A percentile compares a stretch with the other conserved stretches of the same genome.
Evolutionary conservation across 1,139 yeast species (phyloP).

Genomic region (Fermentozyma sake): DNA sequence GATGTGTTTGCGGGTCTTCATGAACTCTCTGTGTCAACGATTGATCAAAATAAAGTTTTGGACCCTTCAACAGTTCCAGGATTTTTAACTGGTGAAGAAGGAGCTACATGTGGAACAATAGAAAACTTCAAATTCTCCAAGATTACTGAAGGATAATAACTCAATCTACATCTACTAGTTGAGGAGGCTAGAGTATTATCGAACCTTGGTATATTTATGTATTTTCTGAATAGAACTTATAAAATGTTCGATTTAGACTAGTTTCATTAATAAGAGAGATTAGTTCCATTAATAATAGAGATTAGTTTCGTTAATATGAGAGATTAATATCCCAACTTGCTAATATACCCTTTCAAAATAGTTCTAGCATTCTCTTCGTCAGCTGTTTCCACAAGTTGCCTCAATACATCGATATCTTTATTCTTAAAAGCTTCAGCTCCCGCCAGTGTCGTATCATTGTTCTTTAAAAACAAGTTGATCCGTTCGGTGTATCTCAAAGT

Average conservation of each 20-base stretch:
- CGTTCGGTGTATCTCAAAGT: constrained; percentile 35
- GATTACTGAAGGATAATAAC: no score
- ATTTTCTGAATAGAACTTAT: no score
- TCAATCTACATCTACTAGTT: no score
- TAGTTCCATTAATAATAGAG: constrained; percentile 1
- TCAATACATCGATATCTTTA: constrained; percentile 46
- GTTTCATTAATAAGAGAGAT: no score
- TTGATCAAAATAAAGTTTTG: constrained; percentile 32
- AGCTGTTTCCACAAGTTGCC: constrained; percentile 3
- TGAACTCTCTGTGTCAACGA: constrained; percentile 49
- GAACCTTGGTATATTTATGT: no score
- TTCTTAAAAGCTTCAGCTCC: constrained; percentile 55
- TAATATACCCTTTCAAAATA: constrained; percentile 22
- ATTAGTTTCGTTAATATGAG: background rate
- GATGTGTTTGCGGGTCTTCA: constrained; percentile 82
- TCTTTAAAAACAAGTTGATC: constrained; percentile 46
- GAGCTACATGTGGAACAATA: constrained; percentile 43
- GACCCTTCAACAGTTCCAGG: constrained; percentile 59
- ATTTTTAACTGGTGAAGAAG: constrained; percentile 82
- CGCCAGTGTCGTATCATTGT: constrained; percentile 54
- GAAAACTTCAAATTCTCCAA: constrained; percentile 26
- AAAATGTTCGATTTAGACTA: no score
- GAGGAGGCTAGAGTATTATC: no score
- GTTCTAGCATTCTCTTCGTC: constrained; percentile 19
- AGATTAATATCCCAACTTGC: constrained; percentile 25